phyloP scores from a whole-genome alignment of 2,329 filamentous ascomycete genomes.

The Fusarium liriodendri region DNA sequence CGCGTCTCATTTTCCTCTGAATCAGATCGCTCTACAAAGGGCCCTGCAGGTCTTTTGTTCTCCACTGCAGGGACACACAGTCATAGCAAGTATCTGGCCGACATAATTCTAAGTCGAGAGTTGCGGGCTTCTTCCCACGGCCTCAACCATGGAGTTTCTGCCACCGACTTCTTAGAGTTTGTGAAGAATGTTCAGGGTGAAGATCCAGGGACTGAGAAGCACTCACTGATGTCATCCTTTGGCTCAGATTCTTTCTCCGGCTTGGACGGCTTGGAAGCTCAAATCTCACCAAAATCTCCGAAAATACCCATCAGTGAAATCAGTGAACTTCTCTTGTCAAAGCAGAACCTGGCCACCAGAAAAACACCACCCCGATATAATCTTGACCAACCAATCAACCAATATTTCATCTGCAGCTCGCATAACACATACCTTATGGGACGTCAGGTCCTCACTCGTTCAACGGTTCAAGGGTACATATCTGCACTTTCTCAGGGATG shows the following conservation, averaged over 20 bases:
- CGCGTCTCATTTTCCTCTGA: neutral
- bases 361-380: fast-evolving
- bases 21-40: fast-evolving
- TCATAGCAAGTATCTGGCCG: neutral
- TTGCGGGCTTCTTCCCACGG: fast-evolving
- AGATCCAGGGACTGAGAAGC: fast-evolving
- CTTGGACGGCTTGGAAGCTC: neutral
- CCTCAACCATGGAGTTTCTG: fast-evolving
- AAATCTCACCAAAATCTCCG: neutral
- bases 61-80: neutral
- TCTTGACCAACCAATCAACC: slow-evolving; percentile 13
- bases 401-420: slow-evolving; percentile 28
- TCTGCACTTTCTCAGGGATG: slow-evolving; percentile 10
- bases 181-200: neutral
- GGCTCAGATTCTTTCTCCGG: neutral
- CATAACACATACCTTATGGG: slow-evolving; percentile 29
- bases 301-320: fast-evolving
- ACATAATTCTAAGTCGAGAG: neutral
- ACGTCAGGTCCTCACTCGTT: slow-evolving; percentile 18
- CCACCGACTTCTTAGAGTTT: neutral
- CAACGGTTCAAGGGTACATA: slow-evolving; percentile 16
- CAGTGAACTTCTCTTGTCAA: neutral
- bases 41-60: fast-evolving
- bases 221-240: fast-evolving
- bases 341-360: neutral